Evolutionary conservation across 305 asterid species (phyloP).

Genomic region (Petunia hybrid): DNA sequence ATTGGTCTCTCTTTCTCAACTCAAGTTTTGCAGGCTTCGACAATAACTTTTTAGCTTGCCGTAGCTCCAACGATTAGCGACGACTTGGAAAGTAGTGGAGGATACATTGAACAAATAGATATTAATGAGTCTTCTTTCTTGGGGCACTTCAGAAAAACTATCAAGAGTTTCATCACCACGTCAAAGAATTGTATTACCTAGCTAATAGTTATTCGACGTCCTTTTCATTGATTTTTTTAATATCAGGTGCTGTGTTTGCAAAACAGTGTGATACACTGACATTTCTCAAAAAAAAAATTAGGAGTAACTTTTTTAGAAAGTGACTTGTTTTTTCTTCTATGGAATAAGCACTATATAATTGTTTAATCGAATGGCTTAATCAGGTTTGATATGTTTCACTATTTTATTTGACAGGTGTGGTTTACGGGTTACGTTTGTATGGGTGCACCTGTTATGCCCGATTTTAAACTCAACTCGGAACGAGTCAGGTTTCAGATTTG

Average conservation of each 20-base stretch:
- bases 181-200: not conserved
- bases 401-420: not conserved
- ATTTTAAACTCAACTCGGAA: not conserved
- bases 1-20: not conserved
- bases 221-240: not conserved
- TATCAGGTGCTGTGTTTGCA: not conserved
- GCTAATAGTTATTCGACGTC: not conserved
- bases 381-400: not conserved
- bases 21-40: not conserved
- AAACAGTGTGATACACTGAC: conserved; percentile 9
- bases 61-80: not conserved
- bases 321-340: not conserved
- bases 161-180: not conserved
- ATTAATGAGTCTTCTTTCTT: not conserved
- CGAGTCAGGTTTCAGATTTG: not conserved
- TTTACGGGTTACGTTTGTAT: no score
- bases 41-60: not conserved
- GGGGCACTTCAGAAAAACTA: not conserved
- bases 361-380: not conserved
- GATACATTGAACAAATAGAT: not conserved
- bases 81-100: not conserved
- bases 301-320: not conserved
- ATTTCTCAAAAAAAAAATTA: not conserved
- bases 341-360: not conserved
- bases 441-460: no score